Base-by-base conservation (phyloP, 73 alveolate genomes). In the Breviolum minutum region DNA sequence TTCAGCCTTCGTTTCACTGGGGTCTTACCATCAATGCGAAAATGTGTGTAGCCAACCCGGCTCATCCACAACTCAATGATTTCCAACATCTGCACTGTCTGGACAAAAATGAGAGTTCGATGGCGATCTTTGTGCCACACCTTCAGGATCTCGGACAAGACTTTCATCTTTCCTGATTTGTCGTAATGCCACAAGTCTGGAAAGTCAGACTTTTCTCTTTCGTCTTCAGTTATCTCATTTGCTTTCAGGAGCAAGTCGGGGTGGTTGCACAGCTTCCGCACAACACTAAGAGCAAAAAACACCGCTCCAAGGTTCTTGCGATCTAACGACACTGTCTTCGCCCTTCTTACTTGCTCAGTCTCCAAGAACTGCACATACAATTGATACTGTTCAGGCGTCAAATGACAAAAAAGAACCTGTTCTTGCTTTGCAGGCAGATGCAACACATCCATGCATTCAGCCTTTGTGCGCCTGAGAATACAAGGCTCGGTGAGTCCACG, bases 231-330 rank as follows among this genome's bases (percentile, higher is more conserved):
- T 7, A 32, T 66, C 63, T 73, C 97, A 20, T 54, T 14, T 13
- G 66, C 64, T 29, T 73, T 74, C 77, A 99, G 99, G 17, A 99
- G 88, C 54, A 99, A 95, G 93, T 97, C 99, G 6, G 99, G 99
- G 96, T 99, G 99, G 99, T 99, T 99, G 95, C 99, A 99, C 24
- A 99, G 99, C 99, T 99, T 99, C 32, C 99, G 95, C 87, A 99
- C 99, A 80, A 98, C 99, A 48, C 95, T 70, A 32, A 95, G 97
- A 96, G 99, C 99, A 71, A 99, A 99, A 82, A 99, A 99, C 22
- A 99, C 99, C 29, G 99, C 95, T 7, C 99, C 97, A 6, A 99
- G 97, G 61, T 85, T 87, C 26, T 77, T 80, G 71, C 95, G 95
- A 60, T 88, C 98, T 7, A 81, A 48, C 13, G 98, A 62, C 8